Percentiles rank a stretch among this genome's conserved stretches.
Conservation (phyloP, 805 yeast species). For the Zygosaccharomyces kombuchaensis region DNA sequence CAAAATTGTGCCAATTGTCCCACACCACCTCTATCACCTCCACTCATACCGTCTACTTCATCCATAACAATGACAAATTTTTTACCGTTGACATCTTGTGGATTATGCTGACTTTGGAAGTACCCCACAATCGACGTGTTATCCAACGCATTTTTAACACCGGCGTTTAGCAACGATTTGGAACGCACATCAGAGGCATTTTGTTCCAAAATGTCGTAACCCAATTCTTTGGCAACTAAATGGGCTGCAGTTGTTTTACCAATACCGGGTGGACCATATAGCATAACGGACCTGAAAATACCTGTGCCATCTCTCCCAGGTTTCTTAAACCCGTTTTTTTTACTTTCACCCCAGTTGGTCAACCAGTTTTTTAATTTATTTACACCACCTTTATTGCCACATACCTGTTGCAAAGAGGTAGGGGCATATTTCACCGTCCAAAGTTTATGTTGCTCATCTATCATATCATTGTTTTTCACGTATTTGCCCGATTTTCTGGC, state of each 20-base stretch:
- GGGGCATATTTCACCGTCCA: conserved; percentile 98
- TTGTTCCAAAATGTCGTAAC: conserved; percentile 70
- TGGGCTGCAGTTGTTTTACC: conserved; percentile 85
- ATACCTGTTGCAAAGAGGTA: conserved; percentile 61
- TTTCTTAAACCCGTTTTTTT: conserved; percentile 50
- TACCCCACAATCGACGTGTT: conserved; percentile 83
- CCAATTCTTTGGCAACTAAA: conserved; percentile 61
- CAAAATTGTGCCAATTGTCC: conserved; percentile 89
- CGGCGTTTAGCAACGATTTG: conserved; percentile 65
- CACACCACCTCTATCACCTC: conserved; percentile 98
- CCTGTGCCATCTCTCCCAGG: conserved; percentile 65
- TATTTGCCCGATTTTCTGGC: conserved; percentile 27
- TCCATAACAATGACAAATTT: conserved; percentile 90
- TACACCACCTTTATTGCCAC: conserved; percentile 85
- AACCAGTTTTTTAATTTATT: conserved; percentile 70
- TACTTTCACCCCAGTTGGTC: conserved; percentile 61
- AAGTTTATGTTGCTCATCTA: conserved; percentile 50
- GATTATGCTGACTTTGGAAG: conserved; percentile 42
- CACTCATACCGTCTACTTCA: conserved; percentile 99
- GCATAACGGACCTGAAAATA: conserved; percentile 72
- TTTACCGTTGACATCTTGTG: conserved; percentile 39
- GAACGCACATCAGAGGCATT: conserved; percentile 90
- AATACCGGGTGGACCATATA: conserved; percentile 85
- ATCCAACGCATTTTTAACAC: conserved; percentile 64
- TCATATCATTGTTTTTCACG: conserved; percentile 17